Evolutionary conservation across 257 asterid genomes (phyloP).

Genomic region (Thymus quinquecostatus): DNA sequence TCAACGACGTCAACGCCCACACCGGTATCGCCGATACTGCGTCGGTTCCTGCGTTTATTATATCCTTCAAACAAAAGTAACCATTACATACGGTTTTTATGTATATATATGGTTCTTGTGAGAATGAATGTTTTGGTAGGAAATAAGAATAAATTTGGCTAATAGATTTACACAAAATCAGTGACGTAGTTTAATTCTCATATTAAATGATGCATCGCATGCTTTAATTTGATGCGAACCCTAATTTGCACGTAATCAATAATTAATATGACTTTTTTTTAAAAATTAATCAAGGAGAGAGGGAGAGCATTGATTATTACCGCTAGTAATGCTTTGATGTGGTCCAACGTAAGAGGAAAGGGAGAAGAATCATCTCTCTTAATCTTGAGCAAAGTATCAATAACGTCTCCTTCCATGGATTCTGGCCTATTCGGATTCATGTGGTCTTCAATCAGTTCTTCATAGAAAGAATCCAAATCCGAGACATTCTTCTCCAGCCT

Average conservation of each 20-base stretch:
- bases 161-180: too few relatives aligned
- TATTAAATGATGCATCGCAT: too few relatives aligned
- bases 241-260: too few relatives aligned
- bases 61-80: slow-evolving; percentile 25
- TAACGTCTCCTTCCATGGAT: slow-evolving; percentile 34
- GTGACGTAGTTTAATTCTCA: too few relatives aligned
- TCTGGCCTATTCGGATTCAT: slow-evolving; percentile 22
- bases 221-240: too few relatives aligned
- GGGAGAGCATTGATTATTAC: slow-evolving; percentile 14
- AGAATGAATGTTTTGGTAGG: too few relatives aligned
- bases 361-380: slow-evolving; percentile 13
- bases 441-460: slow-evolving; percentile 40
- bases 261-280: too few relatives aligned
- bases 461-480: slow-evolving; percentile 29
- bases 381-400: slow-evolving; percentile 31
- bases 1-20: slow-evolving; percentile 43
- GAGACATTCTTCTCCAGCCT: slow-evolving; percentile 27
- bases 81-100: too few relatives aligned
- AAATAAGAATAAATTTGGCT: too few relatives aligned
- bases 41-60: slow-evolving; percentile 38
- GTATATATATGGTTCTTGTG: too few relatives aligned
- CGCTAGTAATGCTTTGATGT: slow-evolving; percentile 40
- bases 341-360: slow-evolving; percentile 31
- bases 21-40: slow-evolving; percentile 9
- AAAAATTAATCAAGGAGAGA: too few relatives aligned